Percentiles rank a stretch among this genome's conserved stretches.
phyloP scores from a whole-genome alignment of 2,329 filamentous ascomycete genomes.

The Ophiostoma piceae region DNA sequence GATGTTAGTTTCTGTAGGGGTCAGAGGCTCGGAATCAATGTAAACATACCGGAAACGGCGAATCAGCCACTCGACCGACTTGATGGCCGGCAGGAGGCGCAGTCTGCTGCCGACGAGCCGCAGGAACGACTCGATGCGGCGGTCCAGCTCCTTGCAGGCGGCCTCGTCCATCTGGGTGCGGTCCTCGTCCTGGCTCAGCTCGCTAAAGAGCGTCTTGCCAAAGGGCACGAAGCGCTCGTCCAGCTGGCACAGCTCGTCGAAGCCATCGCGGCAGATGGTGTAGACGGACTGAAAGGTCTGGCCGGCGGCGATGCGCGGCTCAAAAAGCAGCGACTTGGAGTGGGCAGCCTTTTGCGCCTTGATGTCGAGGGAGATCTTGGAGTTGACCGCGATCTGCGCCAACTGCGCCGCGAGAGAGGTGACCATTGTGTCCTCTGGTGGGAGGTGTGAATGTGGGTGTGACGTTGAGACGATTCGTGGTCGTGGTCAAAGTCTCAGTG shows the following conservation, averaged over 20 bases:
- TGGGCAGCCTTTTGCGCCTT: constrained; percentile 90
- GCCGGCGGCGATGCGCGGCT: constrained; percentile 72
- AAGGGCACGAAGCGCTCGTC: constrained; percentile 75
- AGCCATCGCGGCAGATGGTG: constrained; percentile 80
- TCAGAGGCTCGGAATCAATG: background rate
- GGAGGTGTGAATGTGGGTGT: background rate
- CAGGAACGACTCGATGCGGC: constrained; percentile 73
- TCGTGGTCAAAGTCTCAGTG: background rate
- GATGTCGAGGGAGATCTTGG: constrained; percentile 83
- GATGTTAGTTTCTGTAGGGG: background rate
- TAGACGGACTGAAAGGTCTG: constrained; percentile 91
- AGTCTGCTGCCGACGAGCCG: constrained; percentile 70
- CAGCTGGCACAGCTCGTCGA: constrained; percentile 82
- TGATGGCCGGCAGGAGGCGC: constrained; percentile 79
- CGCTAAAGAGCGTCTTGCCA: constrained; percentile 76
- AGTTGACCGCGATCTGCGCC: constrained; percentile 83
- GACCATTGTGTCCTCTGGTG: constrained; percentile 27
- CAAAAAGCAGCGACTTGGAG: constrained; percentile 92
- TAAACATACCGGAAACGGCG: constrained; percentile 70
- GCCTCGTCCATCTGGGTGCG: constrained; percentile 73
- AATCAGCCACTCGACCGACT: constrained; percentile 91
- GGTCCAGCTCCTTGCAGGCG: constrained; percentile 78
- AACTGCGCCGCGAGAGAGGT: constrained; percentile 86
- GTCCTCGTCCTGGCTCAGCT: constrained; percentile 86
- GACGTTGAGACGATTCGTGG: constrained; percentile 14